Evolutionary conservation across 1,139 yeast genomes (phyloP).

Genomic region (Meyerozyma elateridarum): DNA sequence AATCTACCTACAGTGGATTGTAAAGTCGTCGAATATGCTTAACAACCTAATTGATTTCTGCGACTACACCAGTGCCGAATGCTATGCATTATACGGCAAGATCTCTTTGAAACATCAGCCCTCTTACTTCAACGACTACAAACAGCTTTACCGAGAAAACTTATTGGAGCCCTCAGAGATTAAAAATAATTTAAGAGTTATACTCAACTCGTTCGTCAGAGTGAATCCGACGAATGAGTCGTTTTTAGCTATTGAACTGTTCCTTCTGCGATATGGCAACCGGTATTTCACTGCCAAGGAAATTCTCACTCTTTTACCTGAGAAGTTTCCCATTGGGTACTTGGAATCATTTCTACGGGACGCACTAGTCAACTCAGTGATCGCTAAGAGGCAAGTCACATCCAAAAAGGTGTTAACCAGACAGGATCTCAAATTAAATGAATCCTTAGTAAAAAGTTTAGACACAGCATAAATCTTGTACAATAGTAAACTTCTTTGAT

Average conservation of each 20-base stretch:
- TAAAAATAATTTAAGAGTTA: slow-evolving; percentile 11
- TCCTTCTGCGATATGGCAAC: slow-evolving; percentile 22
- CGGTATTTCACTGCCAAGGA: background rate
- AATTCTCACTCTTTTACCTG: background rate
- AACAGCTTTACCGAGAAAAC: too few relatives aligned
- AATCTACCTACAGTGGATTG: slow-evolving; percentile 10
- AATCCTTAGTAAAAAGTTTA: background rate
- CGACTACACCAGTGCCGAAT: slow-evolving; percentile 36
- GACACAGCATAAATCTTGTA: too few relatives aligned
- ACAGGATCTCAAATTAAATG: background rate
- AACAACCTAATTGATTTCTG: slow-evolving; percentile 12
- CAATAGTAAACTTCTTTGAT: too few relatives aligned
- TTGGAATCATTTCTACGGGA: slow-evolving; percentile 13
- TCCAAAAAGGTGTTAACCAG: slow-evolving; percentile 9
- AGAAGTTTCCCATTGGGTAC: slow-evolving; percentile 8
- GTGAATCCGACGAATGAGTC: slow-evolving; percentile 12
- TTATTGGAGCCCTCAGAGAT: too few relatives aligned
- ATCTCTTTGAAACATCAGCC: slow-evolving; percentile 20
- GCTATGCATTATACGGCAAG: slow-evolving; percentile 19
- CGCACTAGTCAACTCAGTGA: slow-evolving; percentile 4
- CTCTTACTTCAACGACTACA: slow-evolving; percentile 14
- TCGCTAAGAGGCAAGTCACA: slow-evolving; percentile 1
- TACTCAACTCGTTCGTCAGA: slow-evolving; percentile 16
- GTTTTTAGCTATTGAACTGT: slow-evolving; percentile 26
- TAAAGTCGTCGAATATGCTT: slow-evolving; percentile 5